Base-by-base conservation (phyloP, 2,329 filamentous ascomycete genomes). In the Trichophyton mentagrophytes region DNA sequence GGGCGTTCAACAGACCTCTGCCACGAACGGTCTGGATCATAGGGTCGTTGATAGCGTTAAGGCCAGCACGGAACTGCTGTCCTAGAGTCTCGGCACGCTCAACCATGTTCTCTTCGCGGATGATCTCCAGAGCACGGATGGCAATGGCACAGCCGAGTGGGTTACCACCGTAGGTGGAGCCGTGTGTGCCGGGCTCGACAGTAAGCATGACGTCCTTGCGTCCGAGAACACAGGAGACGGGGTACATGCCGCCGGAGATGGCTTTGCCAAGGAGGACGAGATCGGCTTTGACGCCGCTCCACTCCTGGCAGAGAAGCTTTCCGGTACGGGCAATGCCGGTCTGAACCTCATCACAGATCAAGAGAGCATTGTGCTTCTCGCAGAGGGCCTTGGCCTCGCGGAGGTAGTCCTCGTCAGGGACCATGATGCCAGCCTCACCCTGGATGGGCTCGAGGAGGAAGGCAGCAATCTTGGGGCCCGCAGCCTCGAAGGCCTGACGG, bases 291-390 rank as follows among this genome's bases (percentile, higher is more conserved):
- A 99, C 90, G 67, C 86, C 88, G 61, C 89, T 86, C 91, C 93
- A 97, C 76, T 99, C 85, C 70, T 89, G 87, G 80, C 90, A 96
- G 60, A 99, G 85, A 79, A 99, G 88, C 70, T 88, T 89, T 59
- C 93, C 93, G 17, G 93, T 99, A 65, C 93, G 86, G 60, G 90
- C 93, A 71, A 99, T 96, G 66, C 92, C 92, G 3, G 93, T 99
- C 77, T 99, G 93, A 69, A 99, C 96, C 81, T 99, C 93, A 73
- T 99, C 93, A 74, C 89, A 95, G 74, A 99, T 97, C 71, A 99
- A 79, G 56, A 99, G 84, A 44, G 95, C 90, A 65, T 96, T 96
- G 81, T 97, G 85, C 80, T 95, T 88, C 76, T 89, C 90, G 80
- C 93, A 99, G 25, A 97, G 85, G 25, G 82, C 87, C 61, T 90